These are phyloP conservation scores for Camillea tinctor DNA, from an alignment of 2,329 filamentous ascomycete species.

Conservation along the genomic window DNA sequence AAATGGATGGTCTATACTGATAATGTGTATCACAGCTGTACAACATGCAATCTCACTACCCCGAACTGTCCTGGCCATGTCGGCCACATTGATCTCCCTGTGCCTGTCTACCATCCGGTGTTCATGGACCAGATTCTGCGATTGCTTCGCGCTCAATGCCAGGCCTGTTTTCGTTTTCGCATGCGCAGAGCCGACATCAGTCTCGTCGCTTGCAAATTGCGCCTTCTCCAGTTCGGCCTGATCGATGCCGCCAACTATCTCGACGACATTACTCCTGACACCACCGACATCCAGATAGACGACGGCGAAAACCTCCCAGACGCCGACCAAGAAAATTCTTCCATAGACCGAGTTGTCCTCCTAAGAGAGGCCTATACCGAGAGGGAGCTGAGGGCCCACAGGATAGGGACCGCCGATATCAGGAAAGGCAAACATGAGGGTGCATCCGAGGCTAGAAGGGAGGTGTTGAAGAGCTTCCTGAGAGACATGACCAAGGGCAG, in stretches of 20 bases:
- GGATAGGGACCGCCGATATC: slow-evolving; percentile 45
- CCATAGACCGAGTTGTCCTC: slow-evolving; percentile 52
- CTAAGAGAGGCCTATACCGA: slow-evolving; percentile 68
- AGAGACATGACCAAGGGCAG: slow-evolving; percentile 67
- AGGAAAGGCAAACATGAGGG: slow-evolving; percentile 77
- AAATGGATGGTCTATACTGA: background rate
- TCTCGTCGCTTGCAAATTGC: slow-evolving; percentile 78
- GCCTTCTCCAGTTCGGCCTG: slow-evolving; percentile 80
- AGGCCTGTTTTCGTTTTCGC: slow-evolving; percentile 86
- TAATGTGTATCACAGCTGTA: slow-evolving; percentile 58
- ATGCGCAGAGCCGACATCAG: slow-evolving; percentile 75
- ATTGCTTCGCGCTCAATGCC: slow-evolving; percentile 81
- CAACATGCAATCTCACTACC: slow-evolving; percentile 84
- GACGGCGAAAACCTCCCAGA: slow-evolving; percentile 60
- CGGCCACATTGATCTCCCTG: slow-evolving; percentile 92
- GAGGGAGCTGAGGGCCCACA: slow-evolving; percentile 63
- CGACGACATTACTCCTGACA: slow-evolving; percentile 39
- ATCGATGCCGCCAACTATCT: slow-evolving; percentile 52
- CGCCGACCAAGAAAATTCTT: slow-evolving; percentile 55
- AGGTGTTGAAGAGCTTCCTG: slow-evolving; percentile 79
- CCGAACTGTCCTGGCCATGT: slow-evolving; percentile 86
- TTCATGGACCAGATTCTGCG: slow-evolving; percentile 92
- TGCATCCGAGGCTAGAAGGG: slow-evolving; percentile 71
- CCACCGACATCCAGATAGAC: slow-evolving; percentile 39
- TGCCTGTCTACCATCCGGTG: slow-evolving; percentile 92